Evolutionary conservation across 2,329 filamentous ascomycete genomes (phyloP).

Genomic region (Fusarium compactum): DNA sequence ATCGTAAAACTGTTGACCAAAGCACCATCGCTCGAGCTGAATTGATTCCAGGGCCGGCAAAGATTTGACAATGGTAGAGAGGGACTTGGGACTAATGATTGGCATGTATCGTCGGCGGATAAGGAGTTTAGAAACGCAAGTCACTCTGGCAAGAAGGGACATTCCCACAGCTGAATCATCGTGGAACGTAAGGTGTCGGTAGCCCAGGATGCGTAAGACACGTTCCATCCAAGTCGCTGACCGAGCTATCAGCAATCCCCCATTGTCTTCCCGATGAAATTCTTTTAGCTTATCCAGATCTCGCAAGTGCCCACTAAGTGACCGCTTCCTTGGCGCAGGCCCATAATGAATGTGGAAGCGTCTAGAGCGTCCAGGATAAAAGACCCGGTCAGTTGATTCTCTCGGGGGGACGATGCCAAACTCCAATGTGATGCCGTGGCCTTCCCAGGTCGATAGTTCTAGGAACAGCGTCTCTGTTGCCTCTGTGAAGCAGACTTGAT

Average conservation of each 20-base stretch:
- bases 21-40: conserved; percentile 32
- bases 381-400: background rate
- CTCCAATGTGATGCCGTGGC: background rate
- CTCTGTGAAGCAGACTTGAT: background rate
- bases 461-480: background rate
- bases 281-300: too few relatives aligned
- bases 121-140: conserved; percentile 19
- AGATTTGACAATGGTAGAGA: background rate
- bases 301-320: too few relatives aligned
- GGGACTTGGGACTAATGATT: background rate
- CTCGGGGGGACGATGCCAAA: background rate
- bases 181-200: rapidly evolving
- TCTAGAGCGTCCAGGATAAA: too few relatives aligned
- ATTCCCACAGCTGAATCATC: too few relatives aligned
- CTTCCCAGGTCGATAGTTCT: background rate
- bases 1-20: background rate
- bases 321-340: too few relatives aligned
- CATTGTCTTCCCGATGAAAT: too few relatives aligned
- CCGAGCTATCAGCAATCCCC: too few relatives aligned
- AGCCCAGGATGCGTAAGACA: background rate
- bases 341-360: too few relatives aligned
- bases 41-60: conserved; percentile 11
- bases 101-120: conserved; percentile 20
- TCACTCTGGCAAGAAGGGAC: background rate
- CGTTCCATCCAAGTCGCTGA: too few relatives aligned